Evolutionary conservation across 768 basidiomycete genomes (phyloP), one percentile per base, ranked within the genome.

Genomic region (Podaxis rugospora): DNA sequence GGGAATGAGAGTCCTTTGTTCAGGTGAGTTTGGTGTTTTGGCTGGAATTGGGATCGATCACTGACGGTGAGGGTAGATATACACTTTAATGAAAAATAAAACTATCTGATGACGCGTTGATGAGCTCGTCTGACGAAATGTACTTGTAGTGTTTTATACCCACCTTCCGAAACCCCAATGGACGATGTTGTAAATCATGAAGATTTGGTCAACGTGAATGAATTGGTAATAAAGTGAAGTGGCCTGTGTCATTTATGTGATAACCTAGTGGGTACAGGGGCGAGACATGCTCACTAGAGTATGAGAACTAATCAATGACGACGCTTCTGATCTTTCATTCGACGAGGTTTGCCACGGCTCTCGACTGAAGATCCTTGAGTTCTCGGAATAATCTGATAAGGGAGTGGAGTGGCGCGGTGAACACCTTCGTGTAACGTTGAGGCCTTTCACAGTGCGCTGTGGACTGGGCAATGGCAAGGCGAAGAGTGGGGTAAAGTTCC

Each of bases 1-100:
- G 85, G 83, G 5, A 81, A 82, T 62, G 71, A 78, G 40, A 83
- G 81, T 58, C 85, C 85, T 46, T 70, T 87, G 39, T 86, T 82
- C 73, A 78, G 82, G 80, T 81, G 52, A 55, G 71, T 62, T 46
- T 36, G 13, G 28, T 35, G 13, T 16, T 51, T 11, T 39, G 0
- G 5, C 18, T 21, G 18, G 21, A 23, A 10, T 16, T 18, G 2
- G 21, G 25, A 23, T 27, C 13, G 7, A 10, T 37, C 5, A 25
- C 16, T 28, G 6, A 21, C 18, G 7, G 25, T 35, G 27, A 6
- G 10, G 23, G 13, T 44, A 57, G 55, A 35, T 57, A 57, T 47
- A 57, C 55, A 14, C 55, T 57, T 5, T 57, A 16, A 57, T 16
- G 11, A 27, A 49, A 49, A 49, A 21, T 44, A 18, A 44, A 16